Evolutionary conservation across 345 rosid genomes (phyloP).

Genomic region (Eucalyptus curtisii): DNA sequence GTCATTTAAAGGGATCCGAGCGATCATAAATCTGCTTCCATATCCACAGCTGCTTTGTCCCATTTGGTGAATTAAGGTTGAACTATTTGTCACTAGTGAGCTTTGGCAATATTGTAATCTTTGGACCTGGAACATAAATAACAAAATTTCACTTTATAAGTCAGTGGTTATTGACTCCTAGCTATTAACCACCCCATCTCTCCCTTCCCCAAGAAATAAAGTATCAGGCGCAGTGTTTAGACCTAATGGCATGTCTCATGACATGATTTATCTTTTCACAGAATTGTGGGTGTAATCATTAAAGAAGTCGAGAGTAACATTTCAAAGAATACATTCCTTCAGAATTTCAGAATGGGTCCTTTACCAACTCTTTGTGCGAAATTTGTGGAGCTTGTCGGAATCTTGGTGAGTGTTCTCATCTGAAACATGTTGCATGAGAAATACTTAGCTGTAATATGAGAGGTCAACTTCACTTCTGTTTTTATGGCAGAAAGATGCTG

Average conservation of each 20-base stretch:
- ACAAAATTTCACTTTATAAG: background rate
- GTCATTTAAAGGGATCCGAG: background rate
- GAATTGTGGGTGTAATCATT: conserved; percentile 80
- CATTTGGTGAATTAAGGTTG: background rate
- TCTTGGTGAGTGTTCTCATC: conserved; percentile 57
- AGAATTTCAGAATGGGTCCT: conserved; percentile 79
- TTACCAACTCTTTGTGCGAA: conserved; percentile 64
- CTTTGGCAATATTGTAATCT: background rate
- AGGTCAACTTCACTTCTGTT: background rate
- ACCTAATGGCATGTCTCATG: background rate
- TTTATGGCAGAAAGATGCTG: conserved; percentile 70
- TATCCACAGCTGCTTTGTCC: background rate
- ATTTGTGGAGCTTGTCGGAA: conserved; percentile 80
- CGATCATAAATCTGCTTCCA: background rate
- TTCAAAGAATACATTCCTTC: conserved; percentile 71
- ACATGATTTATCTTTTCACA: conserved; percentile 14
- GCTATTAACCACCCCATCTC: background rate
- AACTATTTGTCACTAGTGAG: background rate
- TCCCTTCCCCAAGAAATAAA: background rate
- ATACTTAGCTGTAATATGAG: background rate
- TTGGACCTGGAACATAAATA: background rate
- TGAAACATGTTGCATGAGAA: background rate
- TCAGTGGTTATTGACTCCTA: background rate
- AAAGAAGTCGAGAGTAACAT: conserved; percentile 87
- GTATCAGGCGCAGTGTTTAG: background rate